phyloP scores from a whole-genome alignment of 192 early-diverging fungal species.

The Linnemannia zychae region DNA sequence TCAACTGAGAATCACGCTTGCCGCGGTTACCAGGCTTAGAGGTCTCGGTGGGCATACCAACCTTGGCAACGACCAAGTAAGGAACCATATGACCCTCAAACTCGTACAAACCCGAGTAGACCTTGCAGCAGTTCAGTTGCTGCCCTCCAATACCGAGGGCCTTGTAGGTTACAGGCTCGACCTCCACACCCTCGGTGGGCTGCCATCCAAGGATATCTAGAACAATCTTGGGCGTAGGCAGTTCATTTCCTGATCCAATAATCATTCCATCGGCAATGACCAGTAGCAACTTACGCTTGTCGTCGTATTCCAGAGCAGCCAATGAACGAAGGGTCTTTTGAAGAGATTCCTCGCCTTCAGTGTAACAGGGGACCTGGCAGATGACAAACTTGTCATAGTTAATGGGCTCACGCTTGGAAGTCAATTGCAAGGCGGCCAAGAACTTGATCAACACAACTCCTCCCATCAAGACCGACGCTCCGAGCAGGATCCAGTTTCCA shows the following conservation, averaged over 20 bases:
- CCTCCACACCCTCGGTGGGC: slow-evolving; percentile 61
- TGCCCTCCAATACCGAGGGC: slow-evolving; percentile 83
- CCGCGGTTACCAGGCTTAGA: slow-evolving; percentile 86
- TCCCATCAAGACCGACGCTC: slow-evolving; percentile 76
- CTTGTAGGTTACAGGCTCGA: slow-evolving; percentile 79
- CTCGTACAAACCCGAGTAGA: slow-evolving; percentile 87
- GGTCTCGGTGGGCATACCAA: slow-evolving; percentile 78
- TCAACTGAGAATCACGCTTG: slow-evolving; percentile 89
- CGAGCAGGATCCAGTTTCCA: slow-evolving; percentile 76
- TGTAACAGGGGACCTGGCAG: slow-evolving; percentile 87
- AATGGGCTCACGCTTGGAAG: slow-evolving; percentile 73
- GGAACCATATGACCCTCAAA: slow-evolving; percentile 81
- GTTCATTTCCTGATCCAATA: slow-evolving; percentile 84
- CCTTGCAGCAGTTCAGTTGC: slow-evolving; percentile 86
- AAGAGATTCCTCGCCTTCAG: slow-evolving; percentile 84
- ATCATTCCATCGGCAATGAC: slow-evolving; percentile 88
- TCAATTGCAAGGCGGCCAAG: slow-evolving; percentile 80
- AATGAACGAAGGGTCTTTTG: slow-evolving; percentile 82
- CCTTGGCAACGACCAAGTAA: slow-evolving; percentile 86
- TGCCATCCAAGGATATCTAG: slow-evolving; percentile 79
- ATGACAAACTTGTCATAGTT: slow-evolving; percentile 84
- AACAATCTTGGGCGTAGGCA: slow-evolving; percentile 86
- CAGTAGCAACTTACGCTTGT: slow-evolving; percentile 84
- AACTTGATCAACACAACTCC: slow-evolving; percentile 79
- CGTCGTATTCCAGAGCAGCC: slow-evolving; percentile 78